Percentiles rank a stretch among this genome's conserved stretches.
These are phyloP conservation scores for Teratosphaeriaceae sp. DNA, from an alignment of 2,329 filamentous ascomycete genomes.

Conservation along the genomic window DNA sequence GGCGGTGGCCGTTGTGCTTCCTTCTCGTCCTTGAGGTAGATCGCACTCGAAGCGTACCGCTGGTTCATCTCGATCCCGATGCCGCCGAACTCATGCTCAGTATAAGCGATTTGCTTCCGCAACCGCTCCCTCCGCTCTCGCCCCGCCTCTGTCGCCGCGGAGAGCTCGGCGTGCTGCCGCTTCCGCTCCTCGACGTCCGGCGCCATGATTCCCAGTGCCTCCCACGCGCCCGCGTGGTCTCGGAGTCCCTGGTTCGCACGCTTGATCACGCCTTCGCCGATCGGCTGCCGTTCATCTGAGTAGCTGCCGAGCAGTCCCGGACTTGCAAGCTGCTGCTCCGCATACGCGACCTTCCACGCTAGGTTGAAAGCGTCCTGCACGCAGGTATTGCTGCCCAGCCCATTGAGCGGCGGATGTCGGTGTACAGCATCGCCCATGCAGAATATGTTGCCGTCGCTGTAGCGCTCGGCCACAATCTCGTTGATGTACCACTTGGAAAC, in stretches of 20 bases:
- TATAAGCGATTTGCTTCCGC: slow-evolving; percentile 23
- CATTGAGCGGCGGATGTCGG: slow-evolving; percentile 51
- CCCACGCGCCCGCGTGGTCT: slow-evolving; percentile 38
- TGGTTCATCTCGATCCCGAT: slow-evolving; percentile 57
- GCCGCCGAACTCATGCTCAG: slow-evolving; percentile 41
- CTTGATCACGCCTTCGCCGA: slow-evolving; percentile 45
- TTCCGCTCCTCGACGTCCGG: slow-evolving; percentile 23
- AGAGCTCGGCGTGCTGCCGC: slow-evolving; percentile 23
- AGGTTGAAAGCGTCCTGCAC: slow-evolving; percentile 35
- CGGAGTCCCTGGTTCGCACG: slow-evolving; percentile 53
- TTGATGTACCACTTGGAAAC: slow-evolving; percentile 56
- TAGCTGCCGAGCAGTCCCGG: slow-evolving; percentile 25
- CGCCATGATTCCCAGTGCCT: slow-evolving; percentile 23
- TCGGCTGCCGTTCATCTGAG: slow-evolving; percentile 30
- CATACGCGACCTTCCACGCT: slow-evolving; percentile 33
- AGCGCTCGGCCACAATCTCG: slow-evolving; percentile 54
- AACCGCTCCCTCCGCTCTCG: slow-evolving; percentile 33
- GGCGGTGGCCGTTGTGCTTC: slow-evolving; percentile 16
- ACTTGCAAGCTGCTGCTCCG: slow-evolving; percentile 23
- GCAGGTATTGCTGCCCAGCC: slow-evolving; percentile 52
- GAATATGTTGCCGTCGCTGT: slow-evolving; percentile 45
- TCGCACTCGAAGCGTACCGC: slow-evolving; percentile 41
- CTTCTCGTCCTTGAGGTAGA: slow-evolving; percentile 24
- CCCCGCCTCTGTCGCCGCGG: slow-evolving; percentile 20
- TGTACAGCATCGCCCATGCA: slow-evolving; percentile 54